A percentile compares a stretch with the other conserved stretches of the same genome.
phyloP scores from a whole-genome alignment of 2,329 filamentous ascomycete species.

The Teratosphaeria destructans region DNA sequence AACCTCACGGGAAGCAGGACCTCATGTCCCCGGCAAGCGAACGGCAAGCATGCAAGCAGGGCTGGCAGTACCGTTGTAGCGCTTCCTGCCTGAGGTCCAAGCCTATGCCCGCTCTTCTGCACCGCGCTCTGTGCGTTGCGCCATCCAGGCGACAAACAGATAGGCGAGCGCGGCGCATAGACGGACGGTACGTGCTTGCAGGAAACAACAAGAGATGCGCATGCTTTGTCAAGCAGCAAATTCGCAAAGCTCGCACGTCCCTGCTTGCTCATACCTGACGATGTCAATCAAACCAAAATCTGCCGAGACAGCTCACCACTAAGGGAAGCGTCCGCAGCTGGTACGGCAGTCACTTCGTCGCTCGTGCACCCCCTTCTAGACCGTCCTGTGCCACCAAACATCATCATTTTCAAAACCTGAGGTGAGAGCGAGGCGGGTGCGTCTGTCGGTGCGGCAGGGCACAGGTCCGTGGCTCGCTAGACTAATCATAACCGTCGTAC shows the following conservation, averaged over 20 bases:
- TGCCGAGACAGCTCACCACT: not conserved
- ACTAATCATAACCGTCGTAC: not conserved
- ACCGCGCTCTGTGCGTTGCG: not conserved
- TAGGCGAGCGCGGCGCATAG: not conserved
- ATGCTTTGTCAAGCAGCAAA: not conserved
- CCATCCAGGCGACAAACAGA: not conserved
- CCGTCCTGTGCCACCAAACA: not conserved
- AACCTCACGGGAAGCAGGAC: not conserved
- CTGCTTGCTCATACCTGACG: not conserved
- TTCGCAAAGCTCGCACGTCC: not conserved
- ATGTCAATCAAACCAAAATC: not conserved
- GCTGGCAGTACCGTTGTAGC: not conserved
- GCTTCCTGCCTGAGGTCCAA: not conserved
- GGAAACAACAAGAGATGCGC: not conserved
- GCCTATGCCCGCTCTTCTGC: not conserved
- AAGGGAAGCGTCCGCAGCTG: not conserved
- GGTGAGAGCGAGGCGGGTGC: not conserved
- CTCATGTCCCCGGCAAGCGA: not conserved
- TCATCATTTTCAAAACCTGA: not conserved
- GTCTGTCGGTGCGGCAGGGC: not conserved
- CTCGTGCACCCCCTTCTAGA: not conserved
- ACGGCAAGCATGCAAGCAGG: not conserved
- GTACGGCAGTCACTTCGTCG: not conserved
- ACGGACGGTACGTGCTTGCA: not conserved
- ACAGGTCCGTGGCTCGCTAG: not conserved